A percentile compares a stretch with the other conserved stretches of the same genome.
These are phyloP conservation scores for Fusarium pininemorale DNA, from an alignment of 2,329 filamentous ascomycete genomes.

Conservation along the genomic window DNA sequence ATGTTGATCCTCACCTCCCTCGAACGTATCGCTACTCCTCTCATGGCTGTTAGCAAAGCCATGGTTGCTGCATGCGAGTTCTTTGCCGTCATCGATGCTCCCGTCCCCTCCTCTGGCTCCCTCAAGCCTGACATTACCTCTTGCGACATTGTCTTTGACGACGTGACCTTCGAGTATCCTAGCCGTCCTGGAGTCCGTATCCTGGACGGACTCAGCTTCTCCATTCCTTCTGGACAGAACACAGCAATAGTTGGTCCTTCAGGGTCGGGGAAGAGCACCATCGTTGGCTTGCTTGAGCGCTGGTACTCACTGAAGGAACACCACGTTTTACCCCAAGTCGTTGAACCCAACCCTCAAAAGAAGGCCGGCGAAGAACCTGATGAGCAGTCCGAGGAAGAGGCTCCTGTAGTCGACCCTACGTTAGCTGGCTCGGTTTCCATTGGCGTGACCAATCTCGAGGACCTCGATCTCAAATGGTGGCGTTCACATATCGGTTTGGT, in stretches of 20 bases:
- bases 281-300: slow-evolving; percentile 71
- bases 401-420: neutral
- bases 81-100: slow-evolving; percentile 44
- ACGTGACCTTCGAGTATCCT: slow-evolving; percentile 35
- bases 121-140: slow-evolving; percentile 36
- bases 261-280: slow-evolving; percentile 75
- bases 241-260: slow-evolving; percentile 76
- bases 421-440: slow-evolving; percentile 13
- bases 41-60: slow-evolving; percentile 48
- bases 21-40: slow-evolving; percentile 51
- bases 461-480: slow-evolving; percentile 36
- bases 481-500: slow-evolving; percentile 50
- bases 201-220: slow-evolving; percentile 59
- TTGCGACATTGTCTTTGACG: slow-evolving; percentile 58
- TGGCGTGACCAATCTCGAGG: slow-evolving; percentile 8
- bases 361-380: neutral
- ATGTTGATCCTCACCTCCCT: slow-evolving; percentile 50
- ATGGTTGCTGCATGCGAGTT: slow-evolving; percentile 44
- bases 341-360: neutral
- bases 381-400: neutral
- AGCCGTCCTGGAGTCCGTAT: slow-evolving; percentile 30
- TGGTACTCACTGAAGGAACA: slow-evolving; percentile 63
- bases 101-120: slow-evolving; percentile 25
- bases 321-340: slow-evolving; percentile 15
- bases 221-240: slow-evolving; percentile 65